Conservation (phyloP, 1,139 yeast species). For the Suhomyces anneliseae region DNA sequence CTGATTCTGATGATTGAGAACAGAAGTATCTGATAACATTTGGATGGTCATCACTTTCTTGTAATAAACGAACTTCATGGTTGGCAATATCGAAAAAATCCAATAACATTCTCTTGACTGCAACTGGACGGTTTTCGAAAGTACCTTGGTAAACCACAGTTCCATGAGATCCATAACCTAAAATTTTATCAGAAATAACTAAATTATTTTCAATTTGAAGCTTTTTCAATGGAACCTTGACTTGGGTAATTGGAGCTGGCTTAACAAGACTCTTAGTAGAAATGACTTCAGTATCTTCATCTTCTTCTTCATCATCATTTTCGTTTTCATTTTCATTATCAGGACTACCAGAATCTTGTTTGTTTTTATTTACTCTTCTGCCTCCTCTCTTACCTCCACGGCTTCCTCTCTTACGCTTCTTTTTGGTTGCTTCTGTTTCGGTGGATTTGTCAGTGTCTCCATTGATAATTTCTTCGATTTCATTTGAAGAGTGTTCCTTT, state of each 20-base stretch:
- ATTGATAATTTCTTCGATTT: constrained; percentile 7
- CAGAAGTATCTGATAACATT: constrained; percentile 92
- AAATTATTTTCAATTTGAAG: constrained; percentile 54
- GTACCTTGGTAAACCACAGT: constrained; percentile 90
- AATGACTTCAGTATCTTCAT: constrained; percentile 20
- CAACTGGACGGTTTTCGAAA: constrained; percentile 91
- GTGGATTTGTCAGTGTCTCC: constrained; percentile 1
- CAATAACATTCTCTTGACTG: constrained; percentile 88
- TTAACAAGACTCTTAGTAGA: constrained; percentile 33
- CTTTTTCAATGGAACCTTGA: constrained; percentile 26
- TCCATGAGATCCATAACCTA: constrained; percentile 97
- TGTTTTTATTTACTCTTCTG: constrained; percentile 53
- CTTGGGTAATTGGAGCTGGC: constrained; percentile 16
- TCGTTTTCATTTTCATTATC: constrained; percentile 8
- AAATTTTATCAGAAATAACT: constrained; percentile 64
- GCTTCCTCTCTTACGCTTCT: constrained; percentile 74
- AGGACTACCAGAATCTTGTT: constrained; percentile 22
- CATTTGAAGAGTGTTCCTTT: constrained; percentile 13
- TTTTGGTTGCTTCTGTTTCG: constrained; percentile 21
- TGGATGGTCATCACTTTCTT: constrained; percentile 96
- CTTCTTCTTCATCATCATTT: constrained; percentile 5
- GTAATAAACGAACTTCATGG: constrained; percentile 85
- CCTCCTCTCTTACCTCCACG: constrained; percentile 71
- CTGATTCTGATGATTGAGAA: constrained; percentile 72
- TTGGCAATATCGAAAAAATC: constrained; percentile 94